Evolutionary conservation across 129 eudicot genomes (phyloP), one percentile per base, ranked within the genome.

Genomic region (Calendula officinalis): DNA sequence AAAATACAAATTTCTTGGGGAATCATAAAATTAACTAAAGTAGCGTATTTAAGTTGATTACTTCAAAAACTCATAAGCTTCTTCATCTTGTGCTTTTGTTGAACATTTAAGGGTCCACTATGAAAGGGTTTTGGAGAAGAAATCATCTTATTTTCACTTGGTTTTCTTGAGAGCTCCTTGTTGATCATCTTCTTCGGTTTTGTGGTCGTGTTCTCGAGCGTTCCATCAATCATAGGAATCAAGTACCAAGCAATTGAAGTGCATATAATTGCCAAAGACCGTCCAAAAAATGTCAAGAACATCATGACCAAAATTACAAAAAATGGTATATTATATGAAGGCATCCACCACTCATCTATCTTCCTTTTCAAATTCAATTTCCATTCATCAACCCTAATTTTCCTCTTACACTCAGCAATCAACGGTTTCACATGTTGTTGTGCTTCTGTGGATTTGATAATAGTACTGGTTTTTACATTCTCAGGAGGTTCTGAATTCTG

Each of bases 231-330:
- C 7, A 75, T 64, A 7, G 91, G 87, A 47, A 85, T 61, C 12
- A 78, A 2, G 36, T 85, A 85, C 87, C 87, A 85, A 2, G 84
- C 84, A 12, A 85, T 64, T 6, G 81, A 85, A 42, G 82, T 73
- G 52, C 84, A 81, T 30, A 85, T 42, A 13, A 85, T 75, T 3
- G 84, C 91, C 33, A 81, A 78, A 11, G 84, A 75, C 37, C 77
- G 57, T 11, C 91, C 91, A 15, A 78, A 81, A 39, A 78, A 4
- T 13, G 84, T 78, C 76, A 85, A 72, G 54, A 78, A 75, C 37
- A 81, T 8, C 77, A 85, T 22, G 3, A 85, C 84, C 62, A 78
- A 9, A 16, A 85, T 58, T 47, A 81, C 58, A 66, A 81, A 52
- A 22, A 72, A 41, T 5, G 80, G 76, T 70, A 81, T 41, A 13